A percentile compares a stretch with the other conserved stretches of the same genome.
phyloP scores from a whole-genome alignment of 1,284 basidiomycete genomes.

The Ceratobasidium sp. region DNA sequence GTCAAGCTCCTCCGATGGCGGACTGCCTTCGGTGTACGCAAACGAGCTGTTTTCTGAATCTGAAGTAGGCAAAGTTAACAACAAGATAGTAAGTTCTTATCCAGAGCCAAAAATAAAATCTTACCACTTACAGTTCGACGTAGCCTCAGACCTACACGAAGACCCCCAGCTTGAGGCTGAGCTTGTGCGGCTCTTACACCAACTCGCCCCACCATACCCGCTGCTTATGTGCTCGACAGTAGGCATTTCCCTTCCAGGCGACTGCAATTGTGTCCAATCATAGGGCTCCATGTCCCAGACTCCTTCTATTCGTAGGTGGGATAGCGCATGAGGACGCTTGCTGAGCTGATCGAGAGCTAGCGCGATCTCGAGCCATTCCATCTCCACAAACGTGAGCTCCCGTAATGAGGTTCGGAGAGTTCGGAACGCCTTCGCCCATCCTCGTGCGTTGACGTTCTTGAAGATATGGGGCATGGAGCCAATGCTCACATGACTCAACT shows the following conservation, averaged over 20 bases:
- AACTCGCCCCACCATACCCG: neutral
- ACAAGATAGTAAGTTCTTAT: neutral
- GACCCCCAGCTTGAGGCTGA: too few relatives aligned
- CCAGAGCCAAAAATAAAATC: neutral
- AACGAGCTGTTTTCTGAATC: constrained; percentile 2
- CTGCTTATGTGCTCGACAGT: neutral
- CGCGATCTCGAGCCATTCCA: neutral
- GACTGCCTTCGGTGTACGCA: neutral
- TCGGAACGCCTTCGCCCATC: neutral
- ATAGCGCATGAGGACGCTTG: neutral
- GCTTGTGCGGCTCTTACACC: neutral
- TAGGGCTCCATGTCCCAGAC: neutral
- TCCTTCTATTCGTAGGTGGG: neutral
- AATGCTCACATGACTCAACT: too few relatives aligned
- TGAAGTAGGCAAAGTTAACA: neutral
- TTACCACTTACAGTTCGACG: neutral
- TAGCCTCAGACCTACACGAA: neutral
- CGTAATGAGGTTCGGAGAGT: neutral
- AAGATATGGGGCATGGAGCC: too few relatives aligned
- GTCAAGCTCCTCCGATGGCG: neutral
- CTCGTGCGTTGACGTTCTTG: neutral
- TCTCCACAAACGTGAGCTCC: neutral
- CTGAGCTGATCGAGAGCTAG: neutral
- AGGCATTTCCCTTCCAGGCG: neutral
- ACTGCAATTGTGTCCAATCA: neutral